Evolutionary conservation across 2,329 filamentous ascomycete species (phyloP), one percentile per base, ranked within the genome.

Genomic region (Byssochlamys sp.): DNA sequence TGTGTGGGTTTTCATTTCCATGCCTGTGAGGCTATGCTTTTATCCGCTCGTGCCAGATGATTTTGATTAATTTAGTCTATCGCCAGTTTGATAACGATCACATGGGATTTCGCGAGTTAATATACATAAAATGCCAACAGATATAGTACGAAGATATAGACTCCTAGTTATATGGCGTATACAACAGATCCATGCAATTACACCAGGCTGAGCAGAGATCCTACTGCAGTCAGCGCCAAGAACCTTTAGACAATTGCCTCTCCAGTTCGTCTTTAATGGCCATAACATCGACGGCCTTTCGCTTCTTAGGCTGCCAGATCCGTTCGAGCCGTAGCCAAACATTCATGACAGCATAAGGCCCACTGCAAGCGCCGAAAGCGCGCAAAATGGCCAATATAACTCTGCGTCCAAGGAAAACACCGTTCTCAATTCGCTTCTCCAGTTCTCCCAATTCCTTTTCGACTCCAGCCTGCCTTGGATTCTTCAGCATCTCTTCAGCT

Each of bases 391-490:
- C 62, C 49, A 73, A 67, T 27, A 74, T 69, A 61, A 76, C 70
- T 52, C 67, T 69, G 26, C 72, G 72, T n/a, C 74, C 73, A 7
- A 76, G 61, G 54, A 75, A 76, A 11, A 76, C 67, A 3, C 69
- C 70, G 57, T 75, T 75, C 35, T 74, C 70, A 19, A 75, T 65
- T 51, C 67, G 67, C 35, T 61, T 64, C 27, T 70, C 67, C 11
- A 69, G 55, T 2, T 66, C 60, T 25, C 68, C 63, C 29, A 60
- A 55, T 9, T 62, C 62, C 7, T 59, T 54, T 27, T 59, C 55
- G 28, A 57, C 51, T 12, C 53, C 27, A n/a, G 31, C 29, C 3
- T 45, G 53, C 19, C 50, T n/a, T 52, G 10, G 27, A 57, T 52
- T 45, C 58, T 28, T 52, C 57, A 19, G 55, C 55, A 55, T 60